Base-by-base conservation (phyloP, 2,329 filamentous ascomycete genomes). In the Aspergillus clavatus region DNA sequence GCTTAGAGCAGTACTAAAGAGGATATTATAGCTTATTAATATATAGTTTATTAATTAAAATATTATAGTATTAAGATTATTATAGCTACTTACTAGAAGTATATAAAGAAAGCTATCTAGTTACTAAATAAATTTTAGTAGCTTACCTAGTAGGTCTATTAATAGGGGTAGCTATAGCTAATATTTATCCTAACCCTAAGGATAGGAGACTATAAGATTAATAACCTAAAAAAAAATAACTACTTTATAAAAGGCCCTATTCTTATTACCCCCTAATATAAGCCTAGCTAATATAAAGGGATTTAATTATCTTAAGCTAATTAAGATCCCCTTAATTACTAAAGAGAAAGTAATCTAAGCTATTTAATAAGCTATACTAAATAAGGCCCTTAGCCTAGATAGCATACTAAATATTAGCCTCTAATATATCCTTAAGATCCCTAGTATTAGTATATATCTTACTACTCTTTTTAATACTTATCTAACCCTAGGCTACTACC, bases 331-430 rank as follows among this genome's bases (percentile, higher is more conserved):
- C 5, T 3, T n/a, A 4, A 42, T 51, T 4, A 48, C 41, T 1
- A 26, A 42, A 12, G 26, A 46, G 19, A 47, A 46, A 14, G 31
- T 39, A 18, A 33, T 6, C 12, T 38, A 40, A 18, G 43, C 45
- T 11, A 52, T 47, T 8, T 12, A 10, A 1, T 19, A 23, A 1
- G 24, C 39, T 3, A 43, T 29, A 6, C 38, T 39, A 5, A 29
- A 46, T n/a, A 53, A 53, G 12, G 50, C 48, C 7, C 48, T 29
- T 0, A 38, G 46, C 1, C 44, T 43, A 2, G 41, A 55, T 29
- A 26, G 8, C 1, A 40, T 55, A 2, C 46, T 36, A 0, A 53
- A 55, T 4, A 4, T 4, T 1, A 3, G 10, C 8, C n/a, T n/a
- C n/a, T n/a, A n/a, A n/a, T n/a, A n/a, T n/a, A n/a, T n/a, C n/a